A percentile compares a stretch with the other conserved stretches of the same genome.
Evolutionary conservation across 2,329 filamentous ascomycete genomes (phyloP).

Genomic region (Fusarium dimerum): DNA sequence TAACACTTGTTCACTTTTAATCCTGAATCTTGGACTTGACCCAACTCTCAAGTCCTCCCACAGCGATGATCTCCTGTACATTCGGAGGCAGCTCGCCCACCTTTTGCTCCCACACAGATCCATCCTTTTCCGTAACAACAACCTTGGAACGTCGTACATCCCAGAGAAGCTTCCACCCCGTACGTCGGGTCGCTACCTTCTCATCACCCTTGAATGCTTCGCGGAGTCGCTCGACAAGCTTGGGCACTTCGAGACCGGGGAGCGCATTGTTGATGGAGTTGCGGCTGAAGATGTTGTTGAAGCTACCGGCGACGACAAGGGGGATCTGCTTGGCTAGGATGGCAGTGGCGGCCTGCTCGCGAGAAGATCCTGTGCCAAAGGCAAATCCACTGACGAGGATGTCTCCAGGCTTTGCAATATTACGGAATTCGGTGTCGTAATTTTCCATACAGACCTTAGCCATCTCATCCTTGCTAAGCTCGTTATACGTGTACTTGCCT

Average conservation of each 20-base stretch:
- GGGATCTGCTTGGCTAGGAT: constrained; percentile 80
- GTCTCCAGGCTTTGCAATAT: constrained; percentile 66
- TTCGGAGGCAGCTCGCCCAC: constrained; percentile 83
- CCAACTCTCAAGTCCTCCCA: constrained; percentile 80
- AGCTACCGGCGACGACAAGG: constrained; percentile 77
- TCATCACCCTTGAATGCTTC: constrained; percentile 55
- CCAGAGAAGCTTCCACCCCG: constrained; percentile 83
- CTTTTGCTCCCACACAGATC: constrained; percentile 71
- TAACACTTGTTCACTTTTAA: too few relatives aligned
- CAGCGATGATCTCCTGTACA: constrained; percentile 81
- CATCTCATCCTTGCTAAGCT: constrained; percentile 78
- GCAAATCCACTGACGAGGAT: constrained; percentile 86
- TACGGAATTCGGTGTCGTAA: constrained; percentile 75
- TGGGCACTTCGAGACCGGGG: constrained; percentile 69
- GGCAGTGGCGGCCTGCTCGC: constrained; percentile 80
- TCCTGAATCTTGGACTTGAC: constrained; percentile 66
- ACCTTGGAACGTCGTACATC: constrained; percentile 74
- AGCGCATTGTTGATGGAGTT: constrained; percentile 82
- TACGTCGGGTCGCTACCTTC: constrained; percentile 67
- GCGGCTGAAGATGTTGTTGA: constrained; percentile 79
- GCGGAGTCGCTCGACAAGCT: constrained; percentile 65
- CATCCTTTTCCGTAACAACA: constrained; percentile 68
- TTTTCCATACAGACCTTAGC: constrained; percentile 91
- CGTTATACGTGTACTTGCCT: constrained; percentile 87
- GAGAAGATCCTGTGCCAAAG: constrained; percentile 79